A percentile compares a stretch with the other conserved stretches of the same genome.
Conservation (phyloP, 208 protist species). For the Wallacemonas sp. region DNA sequence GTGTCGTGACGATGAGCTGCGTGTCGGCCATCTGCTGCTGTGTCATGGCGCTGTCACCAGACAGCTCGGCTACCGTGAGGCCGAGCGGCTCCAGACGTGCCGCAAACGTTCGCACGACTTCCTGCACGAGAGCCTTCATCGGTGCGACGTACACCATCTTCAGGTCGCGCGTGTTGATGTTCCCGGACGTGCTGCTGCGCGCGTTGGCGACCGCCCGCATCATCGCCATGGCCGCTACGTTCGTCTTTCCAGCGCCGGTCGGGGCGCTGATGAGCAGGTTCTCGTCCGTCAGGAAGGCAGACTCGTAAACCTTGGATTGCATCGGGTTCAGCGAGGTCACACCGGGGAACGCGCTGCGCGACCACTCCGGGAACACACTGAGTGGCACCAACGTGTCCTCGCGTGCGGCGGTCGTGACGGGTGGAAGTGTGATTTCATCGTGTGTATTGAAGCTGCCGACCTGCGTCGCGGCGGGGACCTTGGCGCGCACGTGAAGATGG, state of each 20-base stretch:
- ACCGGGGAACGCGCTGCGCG: slow-evolving; percentile 50
- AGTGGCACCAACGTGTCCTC: slow-evolving; percentile 21
- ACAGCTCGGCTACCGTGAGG: slow-evolving; percentile 97
- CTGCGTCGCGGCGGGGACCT: slow-evolving; percentile 70
- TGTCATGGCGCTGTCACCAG: slow-evolving; percentile 96
- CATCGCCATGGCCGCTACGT: slow-evolving; percentile 99
- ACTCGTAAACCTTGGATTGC: slow-evolving; percentile 94
- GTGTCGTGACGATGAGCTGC: slow-evolving; percentile 99
- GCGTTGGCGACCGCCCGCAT: slow-evolving; percentile 86
- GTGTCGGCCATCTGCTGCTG: slow-evolving; percentile 96
- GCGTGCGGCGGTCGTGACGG: slow-evolving; percentile 12
- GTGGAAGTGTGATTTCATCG: slow-evolving; percentile 81
- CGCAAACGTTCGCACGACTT: slow-evolving; percentile 98
- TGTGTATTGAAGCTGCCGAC: slow-evolving; percentile 79
- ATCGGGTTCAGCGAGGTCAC: slow-evolving; percentile 95
- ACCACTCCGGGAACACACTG: slow-evolving; percentile 66
- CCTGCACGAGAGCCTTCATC: slow-evolving; percentile 99
- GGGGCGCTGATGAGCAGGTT: slow-evolving; percentile 99
- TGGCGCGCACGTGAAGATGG: slow-evolving; percentile 59
- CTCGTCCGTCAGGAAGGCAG: slow-evolving; percentile 92
- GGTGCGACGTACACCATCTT: slow-evolving; percentile 99
- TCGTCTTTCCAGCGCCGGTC: slow-evolving; percentile 99
- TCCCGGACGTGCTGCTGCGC: slow-evolving; percentile 1
- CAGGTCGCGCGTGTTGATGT: slow-evolving; percentile 57
- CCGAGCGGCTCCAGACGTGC: slow-evolving; percentile 92